These are phyloP conservation scores for Candida chilensis DNA, from an alignment of 805 yeast species.

Conservation along the genomic window DNA sequence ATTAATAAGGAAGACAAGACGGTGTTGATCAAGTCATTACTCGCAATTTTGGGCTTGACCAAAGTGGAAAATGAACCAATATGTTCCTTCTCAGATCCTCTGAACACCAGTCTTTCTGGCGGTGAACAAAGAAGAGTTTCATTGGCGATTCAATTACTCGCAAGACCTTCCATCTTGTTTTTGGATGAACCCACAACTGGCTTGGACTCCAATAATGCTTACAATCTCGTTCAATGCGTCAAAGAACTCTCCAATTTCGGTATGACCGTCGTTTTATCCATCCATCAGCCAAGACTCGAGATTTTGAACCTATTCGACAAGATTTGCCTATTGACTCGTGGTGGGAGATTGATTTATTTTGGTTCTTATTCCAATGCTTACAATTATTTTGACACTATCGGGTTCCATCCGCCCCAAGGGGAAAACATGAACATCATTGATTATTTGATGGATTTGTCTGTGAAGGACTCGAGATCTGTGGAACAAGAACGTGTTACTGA, in stretches of 20 bases:
- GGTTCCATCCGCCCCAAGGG: conserved; percentile 2
- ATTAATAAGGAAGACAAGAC: conserved; percentile 11
- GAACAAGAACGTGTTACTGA: conserved; percentile 13
- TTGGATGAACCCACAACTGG: conserved; percentile 37
- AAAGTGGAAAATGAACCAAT: conserved; percentile 15
- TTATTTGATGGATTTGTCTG: conserved; percentile 23
- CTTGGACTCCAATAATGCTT: conserved; percentile 26
- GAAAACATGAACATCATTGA: conserved; percentile 13
- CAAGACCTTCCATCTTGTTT: conserved; percentile 24
- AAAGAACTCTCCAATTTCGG: conserved; percentile 22
- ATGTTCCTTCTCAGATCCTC: conserved; percentile 11
- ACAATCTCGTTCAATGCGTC: conserved; percentile 15
- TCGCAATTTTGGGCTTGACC: conserved; percentile 21
- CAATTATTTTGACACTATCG: conserved; percentile 5
- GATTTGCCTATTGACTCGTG: conserved; percentile 27
- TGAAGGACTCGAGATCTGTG: conserved; percentile 19
- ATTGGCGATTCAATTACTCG: conserved; percentile 26
- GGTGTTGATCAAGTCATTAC: conserved; percentile 16
- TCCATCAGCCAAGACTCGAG: conserved; percentile 33
- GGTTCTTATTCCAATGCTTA: conserved; percentile 14
- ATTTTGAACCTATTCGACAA: conserved; percentile 24
- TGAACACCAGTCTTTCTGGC: conserved; percentile 21
- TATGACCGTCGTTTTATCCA: conserved; percentile 26
- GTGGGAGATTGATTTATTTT: conserved; percentile 28
- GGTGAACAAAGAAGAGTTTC: conserved; percentile 32